Conservation (phyloP, 805 yeast species). For the Scheffersomyces lignosus region DNA sequence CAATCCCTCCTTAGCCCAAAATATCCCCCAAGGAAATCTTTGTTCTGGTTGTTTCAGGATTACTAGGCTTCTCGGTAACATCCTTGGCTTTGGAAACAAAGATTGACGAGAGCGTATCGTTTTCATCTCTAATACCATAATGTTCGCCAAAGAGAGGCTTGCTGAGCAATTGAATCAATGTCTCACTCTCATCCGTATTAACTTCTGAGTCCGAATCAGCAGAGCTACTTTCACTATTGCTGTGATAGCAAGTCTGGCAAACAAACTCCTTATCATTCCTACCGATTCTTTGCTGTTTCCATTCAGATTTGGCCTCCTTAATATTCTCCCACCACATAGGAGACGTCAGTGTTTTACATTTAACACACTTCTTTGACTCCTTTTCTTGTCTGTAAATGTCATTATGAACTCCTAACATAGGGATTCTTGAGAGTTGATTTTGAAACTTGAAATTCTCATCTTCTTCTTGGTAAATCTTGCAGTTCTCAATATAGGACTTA, state of each 20-base stretch:
- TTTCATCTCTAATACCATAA: conserved; percentile 29
- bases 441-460: conserved; percentile 3
- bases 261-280: conserved; percentile 4
- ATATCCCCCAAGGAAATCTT: conserved; percentile 22
- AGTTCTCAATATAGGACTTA: conserved; percentile 24
- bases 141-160: conserved; percentile 31
- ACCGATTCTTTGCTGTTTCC: conserved; percentile 2
- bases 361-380: conserved; percentile 14
- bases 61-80: not conserved
- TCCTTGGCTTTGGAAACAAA: conserved; percentile 4
- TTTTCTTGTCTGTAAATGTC: too few species aligned
- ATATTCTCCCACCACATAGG: conserved; percentile 45
- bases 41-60: conserved; percentile 10
- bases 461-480: conserved; percentile 15
- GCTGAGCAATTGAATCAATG: conserved; percentile 21
- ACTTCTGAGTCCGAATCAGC: conserved; percentile 1
- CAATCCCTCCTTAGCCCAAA: conserved; percentile 8
- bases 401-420: not conserved
- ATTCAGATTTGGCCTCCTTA: conserved; percentile 1
- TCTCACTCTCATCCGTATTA: conserved; percentile 13
- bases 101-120: conserved; percentile 19
- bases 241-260: conserved; percentile 37
- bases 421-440: not conserved
- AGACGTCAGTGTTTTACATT: conserved; percentile 26
- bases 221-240: not conserved